Evolutionary conservation across 768 basidiomycete genomes (phyloP).

Genomic region (Hygrocybe punicea): DNA sequence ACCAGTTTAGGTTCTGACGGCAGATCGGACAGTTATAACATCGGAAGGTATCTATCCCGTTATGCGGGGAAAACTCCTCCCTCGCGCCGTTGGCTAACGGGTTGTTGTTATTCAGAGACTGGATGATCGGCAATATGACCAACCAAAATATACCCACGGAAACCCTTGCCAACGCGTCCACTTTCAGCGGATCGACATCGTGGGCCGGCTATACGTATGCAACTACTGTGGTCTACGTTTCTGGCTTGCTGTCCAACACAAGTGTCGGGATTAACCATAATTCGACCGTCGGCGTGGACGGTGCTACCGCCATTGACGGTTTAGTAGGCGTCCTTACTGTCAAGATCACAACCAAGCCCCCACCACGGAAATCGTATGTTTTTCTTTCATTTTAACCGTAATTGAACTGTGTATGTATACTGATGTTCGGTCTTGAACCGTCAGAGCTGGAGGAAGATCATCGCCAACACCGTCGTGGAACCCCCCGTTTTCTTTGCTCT

Average conservation of each 20-base stretch:
- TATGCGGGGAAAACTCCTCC: neutral
- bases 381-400: neutral
- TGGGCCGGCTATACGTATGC: constrained; percentile 69
- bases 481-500: neutral
- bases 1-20: neutral
- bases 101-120: constrained; percentile 50
- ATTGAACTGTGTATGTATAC: neutral
- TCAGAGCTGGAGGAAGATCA: neutral
- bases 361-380: neutral
- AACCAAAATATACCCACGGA: constrained; percentile 44
- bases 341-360: constrained; percentile 43
- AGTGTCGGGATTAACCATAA: constrained; percentile 71
- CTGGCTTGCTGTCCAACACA: constrained; percentile 67
- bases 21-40: constrained; percentile 49
- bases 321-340: constrained; percentile 77
- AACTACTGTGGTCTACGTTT: constrained; percentile 62
- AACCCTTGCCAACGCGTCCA: constrained; percentile 54
- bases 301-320: constrained; percentile 73
- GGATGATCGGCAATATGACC: constrained; percentile 82
- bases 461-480: neutral
- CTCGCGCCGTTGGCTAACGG: constrained; percentile 3
- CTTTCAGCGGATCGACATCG: constrained; percentile 61
- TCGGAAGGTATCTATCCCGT: constrained; percentile 55
- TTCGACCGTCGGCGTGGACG: constrained; percentile 46
- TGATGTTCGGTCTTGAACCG: neutral